Evolutionary conservation across 129 eudicot genomes (phyloP), one percentile per base, ranked within the genome.

Genomic region (Silybum marianum): DNA sequence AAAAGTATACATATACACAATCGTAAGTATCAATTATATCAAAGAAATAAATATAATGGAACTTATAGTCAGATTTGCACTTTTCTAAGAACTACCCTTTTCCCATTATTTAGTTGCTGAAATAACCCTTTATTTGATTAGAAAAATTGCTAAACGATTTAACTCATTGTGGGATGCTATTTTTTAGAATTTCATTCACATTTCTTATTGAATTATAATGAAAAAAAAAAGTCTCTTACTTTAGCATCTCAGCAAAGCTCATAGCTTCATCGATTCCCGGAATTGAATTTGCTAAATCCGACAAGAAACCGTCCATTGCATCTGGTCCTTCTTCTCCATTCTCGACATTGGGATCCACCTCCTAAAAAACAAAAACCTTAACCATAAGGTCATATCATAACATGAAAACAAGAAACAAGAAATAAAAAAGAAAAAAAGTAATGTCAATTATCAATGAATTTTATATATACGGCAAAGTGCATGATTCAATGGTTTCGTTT

Each of bases 241-340:
- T 95, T 77, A 95, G 86, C 99, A 95, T 95, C 87, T 95, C 99
- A 1, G 97, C 99, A 79, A 95, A 95, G 82, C 99, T 95, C 97
- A 95, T 92, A 80, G 99, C 99, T 86, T 95, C 99, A 34, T 95
- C 99, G 42, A 95, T 95, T 69, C 99, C 99, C 30, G 99, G 99
- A 80, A 95, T 95, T 69, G 99, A 93, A 90, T 95, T 95, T 32
- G 97, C 96, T 78, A 95, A 77, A 76, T 95, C 99, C 7, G 97
- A 90, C 72, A 92, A 40, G 73, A 95, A 90, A 74, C 94, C 94
- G 23, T 95, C 99, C 85, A 91, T 88, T 39, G 84, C 89, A 78
- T 92, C 98, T 22, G 85, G 26, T 13, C 81, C 78, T 4, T 65
- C 40, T 11, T 95, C 99, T 72, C 88, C 98, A 79, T 91, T 86